Conservation (phyloP, 2,329 filamentous ascomycete genomes). For the Monosporascus sp. region DNA sequence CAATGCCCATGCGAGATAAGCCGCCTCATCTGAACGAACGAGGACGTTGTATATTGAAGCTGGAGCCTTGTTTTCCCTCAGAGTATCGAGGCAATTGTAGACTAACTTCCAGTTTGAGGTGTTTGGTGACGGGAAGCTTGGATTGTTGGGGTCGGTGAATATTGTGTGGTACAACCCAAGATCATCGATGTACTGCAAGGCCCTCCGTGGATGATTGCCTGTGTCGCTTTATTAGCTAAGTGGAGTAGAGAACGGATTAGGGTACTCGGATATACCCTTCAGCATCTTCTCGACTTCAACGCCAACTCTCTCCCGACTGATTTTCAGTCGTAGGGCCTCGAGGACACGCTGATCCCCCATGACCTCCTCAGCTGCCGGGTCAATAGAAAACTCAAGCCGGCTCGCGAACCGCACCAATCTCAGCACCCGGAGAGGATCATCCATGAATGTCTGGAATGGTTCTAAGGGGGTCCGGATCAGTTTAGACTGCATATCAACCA, state of each 20-base stretch:
- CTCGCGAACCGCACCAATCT: slow-evolving; percentile 88
- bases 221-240: slow-evolving; percentile 1
- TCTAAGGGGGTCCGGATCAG: slow-evolving; percentile 82
- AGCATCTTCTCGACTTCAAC: slow-evolving; percentile 90
- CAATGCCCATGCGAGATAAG: slow-evolving; percentile 73
- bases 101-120: slow-evolving; percentile 55
- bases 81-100: slow-evolving; percentile 58
- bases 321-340: slow-evolving; percentile 75
- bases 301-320: slow-evolving; percentile 85
- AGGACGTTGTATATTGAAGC: slow-evolving; percentile 50
- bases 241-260: too few species aligned
- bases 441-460: slow-evolving; percentile 87
- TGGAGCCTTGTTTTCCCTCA: slow-evolving; percentile 40
- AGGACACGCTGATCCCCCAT: slow-evolving; percentile 82
- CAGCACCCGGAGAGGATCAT: slow-evolving; percentile 84
- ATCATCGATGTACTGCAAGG: slow-evolving; percentile 52
- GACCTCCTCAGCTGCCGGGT: slow-evolving; percentile 58
- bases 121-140: slow-evolving; percentile 50
- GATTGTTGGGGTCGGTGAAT: slow-evolving; percentile 63
- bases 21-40: slow-evolving; percentile 57
- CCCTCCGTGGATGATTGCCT: slow-evolving; percentile 25
- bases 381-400: slow-evolving; percentile 74
- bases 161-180: slow-evolving; percentile 67
- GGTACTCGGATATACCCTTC: slow-evolving; percentile 44
- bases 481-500: slow-evolving; percentile 66